A percentile compares a stretch with the other conserved stretches of the same genome.
Conservation (phyloP, 495 filamentous ascomycete genomes). For the Xylaria grammica region DNA sequence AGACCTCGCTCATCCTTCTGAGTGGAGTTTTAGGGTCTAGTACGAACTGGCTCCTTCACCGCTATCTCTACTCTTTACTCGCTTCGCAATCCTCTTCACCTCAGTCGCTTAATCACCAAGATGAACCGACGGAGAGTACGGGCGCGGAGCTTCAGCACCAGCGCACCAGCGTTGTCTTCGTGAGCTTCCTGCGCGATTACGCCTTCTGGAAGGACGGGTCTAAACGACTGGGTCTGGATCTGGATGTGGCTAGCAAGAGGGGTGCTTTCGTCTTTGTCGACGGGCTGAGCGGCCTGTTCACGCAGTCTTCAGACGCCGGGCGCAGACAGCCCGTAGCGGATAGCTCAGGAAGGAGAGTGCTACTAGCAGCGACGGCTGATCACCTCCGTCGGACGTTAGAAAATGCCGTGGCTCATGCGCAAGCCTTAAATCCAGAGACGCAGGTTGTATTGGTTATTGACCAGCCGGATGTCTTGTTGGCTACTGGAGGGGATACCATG, state of each 20-base stretch:
- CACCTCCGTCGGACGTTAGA: conserved; percentile 28
- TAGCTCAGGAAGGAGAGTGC: conserved; percentile 15
- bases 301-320: conserved; percentile 18
- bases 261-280: conserved; percentile 74
- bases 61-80: conserved; percentile 66
- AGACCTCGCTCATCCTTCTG: conserved; percentile 68
- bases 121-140: conserved; percentile 19
- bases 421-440: conserved; percentile 21
- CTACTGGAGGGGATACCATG: conserved; percentile 43
- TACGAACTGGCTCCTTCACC: conserved; percentile 75
- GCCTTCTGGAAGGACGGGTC: conserved; percentile 75
- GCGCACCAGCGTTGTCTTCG: conserved; percentile 65
- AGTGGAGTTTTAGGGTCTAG: conserved; percentile 74
- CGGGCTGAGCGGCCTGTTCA: conserved; percentile 62
- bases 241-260: conserved; percentile 61
- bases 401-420: conserved; percentile 29
- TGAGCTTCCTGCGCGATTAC: conserved; percentile 79
- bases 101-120: background rate
- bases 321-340: conserved; percentile 14
- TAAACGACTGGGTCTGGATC: conserved; percentile 71
- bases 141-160: conserved; percentile 11
- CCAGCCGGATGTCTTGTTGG: conserved; percentile 61
- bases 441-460: conserved; percentile 57
- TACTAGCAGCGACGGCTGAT: conserved; percentile 25
- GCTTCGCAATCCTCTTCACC: conserved; percentile 21